Base-by-base conservation (phyloP, 2,329 filamentous ascomycete species). In the Ophiocordyceps australis region DNA sequence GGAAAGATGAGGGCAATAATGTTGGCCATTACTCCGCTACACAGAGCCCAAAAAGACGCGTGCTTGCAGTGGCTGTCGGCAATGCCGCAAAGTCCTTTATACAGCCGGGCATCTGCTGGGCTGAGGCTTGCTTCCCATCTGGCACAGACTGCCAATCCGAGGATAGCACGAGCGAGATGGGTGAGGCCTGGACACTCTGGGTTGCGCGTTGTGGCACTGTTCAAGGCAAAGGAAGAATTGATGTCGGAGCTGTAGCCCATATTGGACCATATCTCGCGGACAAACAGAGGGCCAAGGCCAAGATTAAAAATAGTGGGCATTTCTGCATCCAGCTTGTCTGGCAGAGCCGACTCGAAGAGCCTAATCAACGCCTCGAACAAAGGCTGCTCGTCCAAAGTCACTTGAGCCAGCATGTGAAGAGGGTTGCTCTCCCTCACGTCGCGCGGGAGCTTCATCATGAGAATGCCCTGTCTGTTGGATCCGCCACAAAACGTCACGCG, bases 401-500 rank as follows among this genome's bases (percentile, higher is more conserved):
- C 31, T 22, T 38, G 28, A 3, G 42, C 42, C 11, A 46, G 33
- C 5, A 60, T 43, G 7, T 47, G 38, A 3, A 92, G 52, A 0
- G 83, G 81, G 37, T 75, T 61, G 35, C 67, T 60, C 25, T 70
- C 64, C 28, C 77, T 67, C 11, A 76, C 47, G 0, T 58, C 44
- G 0, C 47, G 36, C 0, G 69, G 58, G 9, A 93, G 61, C 32
- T 62, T 72, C 49, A 78, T 70, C 51, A 81, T 82, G 20, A 93
- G 54, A 22, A 73, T 73, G 1, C 85, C 85, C 49, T 93, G 83
- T 21, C 83, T 62, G 32, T 93, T 85, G 7, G 83, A 85, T 13
- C 85, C 81, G 38, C 81, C 75, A 43, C 82, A 91, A 49, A 93
- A 94, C 1, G 74, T 75, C 3, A 85, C 78, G 14, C 66, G 62